Evolutionary conservation across 805 yeast species (phyloP), one percentile per base, ranked within the genome.

Genomic region (Kurtzmaniella cleridarum): DNA sequence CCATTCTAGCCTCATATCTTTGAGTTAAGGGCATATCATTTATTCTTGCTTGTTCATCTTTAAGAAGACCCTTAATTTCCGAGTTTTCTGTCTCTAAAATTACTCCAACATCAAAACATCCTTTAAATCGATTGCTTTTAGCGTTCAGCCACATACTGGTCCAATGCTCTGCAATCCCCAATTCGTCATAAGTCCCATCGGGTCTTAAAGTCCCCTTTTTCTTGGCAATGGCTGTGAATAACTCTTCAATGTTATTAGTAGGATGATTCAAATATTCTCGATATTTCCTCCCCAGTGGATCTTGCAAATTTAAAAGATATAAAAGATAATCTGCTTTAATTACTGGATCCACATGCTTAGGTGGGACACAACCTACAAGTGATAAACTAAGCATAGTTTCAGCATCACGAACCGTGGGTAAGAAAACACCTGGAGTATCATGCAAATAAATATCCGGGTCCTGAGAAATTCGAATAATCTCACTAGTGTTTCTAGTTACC

Each of bases 371-470:
- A 1, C 95, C 95, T 28, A 84, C 78, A 14, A 89, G 60, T 1
- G 85, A 71, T 29, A 90, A 66, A 2, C 81, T 74, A 17, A 91
- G 64, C 93, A 90, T 86, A 1, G 88, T 78, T 44, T 79, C 78
- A 3, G 73, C 57, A 43, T 75, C 73, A 34, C 73, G 71, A 8
- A 80, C 84, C 15, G 78, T 76, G 0, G 98, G 98, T 10, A 88
- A 60, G 41, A 87, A 78, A 3, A 93, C 90, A 1, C 98, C 98
- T 0, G 98, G 98, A 0, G 97, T 85, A 55, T 93, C 98, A 49
- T 84, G 78, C 6, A 90, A 66, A 42, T 78, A 71, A 2, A 91
- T 73, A 27, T 77, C 79, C 0, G 93, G 90, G 23, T 69, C 69
- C 9, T 65, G 59, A 32, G 72, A 62, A 11, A 93, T 69, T 39